Evolutionary conservation across 139 green algal genomes (phyloP).

Genomic region (Tetradesmus lagerheimii): DNA sequence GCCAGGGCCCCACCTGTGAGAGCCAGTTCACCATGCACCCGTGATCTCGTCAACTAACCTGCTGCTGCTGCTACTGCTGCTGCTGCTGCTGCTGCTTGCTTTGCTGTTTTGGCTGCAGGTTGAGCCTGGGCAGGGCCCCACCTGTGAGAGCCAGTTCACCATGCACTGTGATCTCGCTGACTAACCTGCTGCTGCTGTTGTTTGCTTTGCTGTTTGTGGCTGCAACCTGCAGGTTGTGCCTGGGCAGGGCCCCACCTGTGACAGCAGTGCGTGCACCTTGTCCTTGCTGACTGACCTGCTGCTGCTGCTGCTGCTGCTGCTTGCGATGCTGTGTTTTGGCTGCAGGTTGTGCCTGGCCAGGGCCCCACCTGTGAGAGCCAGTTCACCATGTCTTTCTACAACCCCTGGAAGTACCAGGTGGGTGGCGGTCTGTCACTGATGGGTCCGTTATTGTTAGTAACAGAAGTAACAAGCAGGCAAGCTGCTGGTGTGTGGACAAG

Average conservation of each 20-base stretch:
- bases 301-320: conserved; percentile 40
- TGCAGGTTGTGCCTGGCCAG: conserved; percentile 19
- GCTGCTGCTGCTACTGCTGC: no score
- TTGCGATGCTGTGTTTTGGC: neutral
- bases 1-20: conserved; percentile 21
- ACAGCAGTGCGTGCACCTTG: no score
- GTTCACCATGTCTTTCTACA: conserved; percentile 26
- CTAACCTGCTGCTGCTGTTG: no score
- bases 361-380: conserved; percentile 11
- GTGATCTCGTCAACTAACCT: no score
- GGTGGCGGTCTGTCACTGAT: neutral
- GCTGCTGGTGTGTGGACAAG: neutral
- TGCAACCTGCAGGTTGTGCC: no score
- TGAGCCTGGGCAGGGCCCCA: conserved; percentile 25
- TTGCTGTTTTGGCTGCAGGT: neutral
- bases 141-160: conserved; percentile 22
- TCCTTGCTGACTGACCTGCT: no score
- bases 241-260: no score
- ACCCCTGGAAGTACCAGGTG: conserved; percentile 39
- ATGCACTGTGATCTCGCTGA: no score
- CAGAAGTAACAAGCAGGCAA: neutral
- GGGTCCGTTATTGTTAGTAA: neutral
- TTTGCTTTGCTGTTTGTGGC: no score
- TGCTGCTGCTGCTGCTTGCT: conserved; percentile 23
- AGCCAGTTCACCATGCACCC: conserved; percentile 20